These are phyloP conservation scores for Phellinidium pouzarii DNA, from an alignment of 1,284 basidiomycete genomes.

Conservation along the genomic window DNA sequence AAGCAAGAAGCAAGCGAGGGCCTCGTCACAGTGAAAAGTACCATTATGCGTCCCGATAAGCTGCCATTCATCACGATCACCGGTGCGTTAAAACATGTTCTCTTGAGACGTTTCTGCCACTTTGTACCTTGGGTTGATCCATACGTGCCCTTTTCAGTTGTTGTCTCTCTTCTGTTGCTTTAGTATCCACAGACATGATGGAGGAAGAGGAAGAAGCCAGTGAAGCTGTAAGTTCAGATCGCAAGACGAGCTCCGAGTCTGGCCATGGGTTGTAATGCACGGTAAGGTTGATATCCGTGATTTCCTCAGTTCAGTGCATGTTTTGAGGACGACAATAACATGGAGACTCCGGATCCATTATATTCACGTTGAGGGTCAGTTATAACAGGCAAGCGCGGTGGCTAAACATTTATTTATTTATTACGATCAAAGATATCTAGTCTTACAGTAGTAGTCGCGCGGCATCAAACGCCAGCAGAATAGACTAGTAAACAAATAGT, in stretches of 20 bases:
- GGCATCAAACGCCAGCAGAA: neutral
- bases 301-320: no score
- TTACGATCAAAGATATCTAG: neutral
- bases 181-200: conserved; percentile 3
- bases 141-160: conserved; percentile 7
- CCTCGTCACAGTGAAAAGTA: conserved; percentile 96
- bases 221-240: no score
- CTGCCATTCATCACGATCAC: conserved; percentile 30
- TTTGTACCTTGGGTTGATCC: conserved; percentile 5
- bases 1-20: conserved; percentile 88
- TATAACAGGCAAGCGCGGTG: no score
- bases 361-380: no score
- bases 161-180: neutral
- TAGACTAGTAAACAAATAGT: neutral
- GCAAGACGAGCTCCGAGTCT: no score
- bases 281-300: no score
- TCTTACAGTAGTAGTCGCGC: neutral
- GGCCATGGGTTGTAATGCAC: no score
- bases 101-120: neutral
- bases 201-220: neutral
- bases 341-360: no score
- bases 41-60: conserved; percentile 91
- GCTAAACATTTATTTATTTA: no score
- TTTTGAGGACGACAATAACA: no score
- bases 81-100: neutral